A percentile compares a stretch with the other conserved stretches of the same genome.
These are phyloP conservation scores for Lathyrus tuberosus DNA, from an alignment of 306 rosid species.

Conservation along the genomic window DNA sequence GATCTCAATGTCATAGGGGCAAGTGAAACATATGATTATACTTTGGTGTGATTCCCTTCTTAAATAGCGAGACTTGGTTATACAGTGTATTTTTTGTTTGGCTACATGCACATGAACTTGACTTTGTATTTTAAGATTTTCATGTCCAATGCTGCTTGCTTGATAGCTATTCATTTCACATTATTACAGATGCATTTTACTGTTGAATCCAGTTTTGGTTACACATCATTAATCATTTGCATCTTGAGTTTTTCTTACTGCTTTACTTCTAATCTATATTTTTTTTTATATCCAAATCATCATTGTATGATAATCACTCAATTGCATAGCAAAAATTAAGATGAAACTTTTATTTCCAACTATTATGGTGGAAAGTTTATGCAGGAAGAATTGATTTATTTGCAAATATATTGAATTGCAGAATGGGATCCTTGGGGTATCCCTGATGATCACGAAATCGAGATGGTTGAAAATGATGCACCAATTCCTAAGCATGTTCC, in stretches of 20 bases:
- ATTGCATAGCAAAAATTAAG: not conserved
- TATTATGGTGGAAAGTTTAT: not conserved
- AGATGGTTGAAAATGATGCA: constrained; percentile 84
- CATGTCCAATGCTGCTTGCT: not conserved
- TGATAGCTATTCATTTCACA: constrained; percentile 4
- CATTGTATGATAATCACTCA: too few relatives aligned
- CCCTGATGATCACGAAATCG: constrained; percentile 81
- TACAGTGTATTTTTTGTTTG: not conserved
- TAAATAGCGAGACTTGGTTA: not conserved
- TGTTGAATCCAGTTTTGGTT: not conserved
- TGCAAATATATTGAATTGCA: constrained; percentile 42
- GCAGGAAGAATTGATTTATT: not conserved
- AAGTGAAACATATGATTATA: not conserved
- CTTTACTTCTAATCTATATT: too few relatives aligned
- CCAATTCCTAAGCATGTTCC: constrained; percentile 92
- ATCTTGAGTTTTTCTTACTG: not conserved
- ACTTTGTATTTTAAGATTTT: not conserved
- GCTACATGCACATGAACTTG: too few relatives aligned
- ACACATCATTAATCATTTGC: not conserved
- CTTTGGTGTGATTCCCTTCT: not conserved
- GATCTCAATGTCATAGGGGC: not conserved
- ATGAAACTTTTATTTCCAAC: not conserved
- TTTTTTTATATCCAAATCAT: too few relatives aligned
- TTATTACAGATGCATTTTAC: not conserved
- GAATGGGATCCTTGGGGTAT: constrained; percentile 97